Evolutionary conservation across 179 eudicot genomes (phyloP).

Genomic region (Kewa caespitosa): DNA sequence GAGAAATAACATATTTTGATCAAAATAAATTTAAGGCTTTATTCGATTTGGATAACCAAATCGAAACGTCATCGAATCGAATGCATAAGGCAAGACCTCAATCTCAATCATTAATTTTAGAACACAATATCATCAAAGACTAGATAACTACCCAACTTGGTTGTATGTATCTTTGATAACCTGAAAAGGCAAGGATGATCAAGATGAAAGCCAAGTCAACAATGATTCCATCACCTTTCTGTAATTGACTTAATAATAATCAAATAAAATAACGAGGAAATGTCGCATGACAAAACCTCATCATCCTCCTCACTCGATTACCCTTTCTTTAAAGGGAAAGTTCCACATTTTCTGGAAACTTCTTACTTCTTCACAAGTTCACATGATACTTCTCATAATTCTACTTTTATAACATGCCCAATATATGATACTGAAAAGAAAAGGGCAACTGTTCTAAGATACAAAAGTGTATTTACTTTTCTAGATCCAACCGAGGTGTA

Average conservation of each 20-base stretch:
- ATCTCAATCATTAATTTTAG: background rate
- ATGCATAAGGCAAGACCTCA: no score
- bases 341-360: conserved; percentile 14
- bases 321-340: conserved; percentile 23
- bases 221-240: background rate
- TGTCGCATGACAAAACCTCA: conserved; percentile 8
- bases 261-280: background rate
- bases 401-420: background rate
- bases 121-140: background rate
- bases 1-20: no score
- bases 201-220: conserved; percentile 14
- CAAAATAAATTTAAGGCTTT: no score
- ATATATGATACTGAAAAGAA: background rate
- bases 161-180: background rate
- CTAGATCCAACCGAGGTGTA: no score
- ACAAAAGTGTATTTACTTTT: no score
- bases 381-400: background rate
- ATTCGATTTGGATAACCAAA: no score
- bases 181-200: conserved; percentile 18
- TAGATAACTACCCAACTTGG: conserved; percentile 1
- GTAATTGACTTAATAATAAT: conserved; percentile 18
- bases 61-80: no score
- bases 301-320: conserved; percentile 6
- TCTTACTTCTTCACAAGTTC: conserved; percentile 7
- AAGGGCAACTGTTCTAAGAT: background rate